phyloP scores from a whole-genome alignment of 305 asterid species.

The Solanum hybrid region DNA sequence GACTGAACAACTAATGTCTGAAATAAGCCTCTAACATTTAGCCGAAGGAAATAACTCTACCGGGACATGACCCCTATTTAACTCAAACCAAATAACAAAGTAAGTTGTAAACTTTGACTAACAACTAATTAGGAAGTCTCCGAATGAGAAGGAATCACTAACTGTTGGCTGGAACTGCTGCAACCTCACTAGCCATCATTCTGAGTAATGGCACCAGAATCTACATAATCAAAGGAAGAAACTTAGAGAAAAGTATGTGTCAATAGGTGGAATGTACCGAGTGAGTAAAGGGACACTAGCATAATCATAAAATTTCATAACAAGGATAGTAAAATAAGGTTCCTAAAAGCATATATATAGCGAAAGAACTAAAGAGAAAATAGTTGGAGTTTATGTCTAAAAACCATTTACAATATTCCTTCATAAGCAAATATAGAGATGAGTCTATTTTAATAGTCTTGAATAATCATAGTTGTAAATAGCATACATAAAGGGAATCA shows the following conservation, averaged over 20 bases:
- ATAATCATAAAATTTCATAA: neutral
- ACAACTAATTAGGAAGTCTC: neutral
- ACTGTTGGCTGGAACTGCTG: neutral
- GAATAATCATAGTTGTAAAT: neutral
- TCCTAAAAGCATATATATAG: neutral
- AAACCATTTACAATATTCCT: neutral
- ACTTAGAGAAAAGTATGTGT: neutral
- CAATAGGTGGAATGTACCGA: neutral
- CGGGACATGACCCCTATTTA: neutral
- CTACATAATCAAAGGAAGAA: neutral
- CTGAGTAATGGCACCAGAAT: neutral
- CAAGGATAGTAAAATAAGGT: neutral
- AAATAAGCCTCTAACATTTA: neutral
- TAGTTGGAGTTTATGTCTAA: neutral
- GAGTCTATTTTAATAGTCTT: neutral
- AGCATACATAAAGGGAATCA: neutral
- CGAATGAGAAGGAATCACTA: neutral
- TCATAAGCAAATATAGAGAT: too few relatives aligned
- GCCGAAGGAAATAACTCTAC: neutral
- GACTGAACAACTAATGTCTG: neutral
- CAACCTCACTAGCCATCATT: neutral
- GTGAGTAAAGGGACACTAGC: neutral
- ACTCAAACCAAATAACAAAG: neutral
- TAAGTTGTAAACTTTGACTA: neutral
- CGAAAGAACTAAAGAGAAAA: neutral